Evolutionary conservation across 805 yeast genomes (phyloP).

Genomic region (Teunomyces cretensis): DNA sequence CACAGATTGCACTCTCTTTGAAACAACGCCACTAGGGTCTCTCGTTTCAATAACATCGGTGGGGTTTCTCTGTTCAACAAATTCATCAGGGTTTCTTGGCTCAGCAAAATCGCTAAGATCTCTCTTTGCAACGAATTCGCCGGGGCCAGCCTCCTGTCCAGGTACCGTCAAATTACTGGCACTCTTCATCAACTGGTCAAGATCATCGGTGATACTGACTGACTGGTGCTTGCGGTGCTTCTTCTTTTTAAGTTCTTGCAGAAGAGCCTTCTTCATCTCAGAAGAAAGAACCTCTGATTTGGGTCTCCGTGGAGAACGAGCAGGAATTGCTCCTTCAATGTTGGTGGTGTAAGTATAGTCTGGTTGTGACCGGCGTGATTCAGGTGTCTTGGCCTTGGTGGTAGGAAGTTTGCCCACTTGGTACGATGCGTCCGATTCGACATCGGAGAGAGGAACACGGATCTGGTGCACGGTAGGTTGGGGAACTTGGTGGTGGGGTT

Average conservation of each 20-base stretch:
- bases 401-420: constrained; percentile 22
- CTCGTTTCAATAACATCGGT: no score
- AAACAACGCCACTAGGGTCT: no score
- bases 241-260: background rate
- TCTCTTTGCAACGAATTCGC: no score
- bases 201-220: constrained; percentile 33
- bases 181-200: constrained; percentile 38
- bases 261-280: background rate
- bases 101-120: no score
- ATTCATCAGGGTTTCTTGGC: no score
- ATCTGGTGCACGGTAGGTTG: background rate
- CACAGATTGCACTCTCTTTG: background rate
- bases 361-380: constrained; percentile 18
- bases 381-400: constrained; percentile 11
- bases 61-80: no score
- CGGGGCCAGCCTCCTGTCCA: constrained; percentile 1
- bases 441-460: constrained; percentile 9
- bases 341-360: constrained; percentile 31
- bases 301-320: constrained; percentile 40
- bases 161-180: constrained; percentile 17
- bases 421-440: constrained; percentile 13
- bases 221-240: constrained; percentile 14
- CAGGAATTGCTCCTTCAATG: constrained; percentile 37
- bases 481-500: background rate
- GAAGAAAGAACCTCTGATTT: constrained; percentile 20